Conservation (phyloP, 192 early-diverging fungal genomes). For the Entrophospora sp. region DNA sequence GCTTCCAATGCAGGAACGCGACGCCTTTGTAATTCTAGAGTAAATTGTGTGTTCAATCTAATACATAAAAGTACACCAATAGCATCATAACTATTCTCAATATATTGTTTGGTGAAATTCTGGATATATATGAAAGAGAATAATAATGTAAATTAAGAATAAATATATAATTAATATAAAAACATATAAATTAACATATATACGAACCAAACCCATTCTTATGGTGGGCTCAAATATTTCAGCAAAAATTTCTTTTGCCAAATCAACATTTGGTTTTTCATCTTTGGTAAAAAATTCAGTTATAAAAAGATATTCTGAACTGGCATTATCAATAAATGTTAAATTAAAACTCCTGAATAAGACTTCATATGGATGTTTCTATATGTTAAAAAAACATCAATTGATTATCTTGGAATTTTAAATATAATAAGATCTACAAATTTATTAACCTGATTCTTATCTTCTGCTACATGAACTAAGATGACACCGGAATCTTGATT, state of each 20-base stretch:
- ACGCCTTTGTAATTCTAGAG: conserved; percentile 72
- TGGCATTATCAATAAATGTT: conserved; percentile 89
- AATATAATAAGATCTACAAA: neutral
- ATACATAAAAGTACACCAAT: conserved; percentile 86
- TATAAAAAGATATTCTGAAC: conserved; percentile 88
- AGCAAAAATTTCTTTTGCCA: conserved; percentile 62
- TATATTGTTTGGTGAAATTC: conserved; percentile 55
- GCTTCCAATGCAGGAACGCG: conserved; percentile 74
- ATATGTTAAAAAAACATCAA: neutral
- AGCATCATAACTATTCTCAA: conserved; percentile 78
- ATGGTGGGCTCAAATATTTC: conserved; percentile 84
- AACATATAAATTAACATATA: neutral
- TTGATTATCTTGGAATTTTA: neutral
- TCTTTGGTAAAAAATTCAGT: conserved; percentile 81
- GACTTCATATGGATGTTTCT: conserved; percentile 80
- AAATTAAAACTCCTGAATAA: conserved; percentile 89
- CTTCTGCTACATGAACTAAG: conserved; percentile 71
- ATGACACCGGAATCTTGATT: conserved; percentile 79
- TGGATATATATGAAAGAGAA: conserved; percentile 24
- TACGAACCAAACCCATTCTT: conserved; percentile 54
- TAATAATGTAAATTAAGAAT: conserved; percentile 7
- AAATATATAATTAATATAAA: conserved; percentile 17
- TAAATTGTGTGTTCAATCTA: conserved; percentile 74
- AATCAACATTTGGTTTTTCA: conserved; percentile 52
- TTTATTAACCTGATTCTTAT: conserved; percentile 50